Evolutionary conservation across 2,329 filamentous ascomycete species (phyloP), one percentile per base, ranked within the genome.

Genomic region (Penicillium sp.): DNA sequence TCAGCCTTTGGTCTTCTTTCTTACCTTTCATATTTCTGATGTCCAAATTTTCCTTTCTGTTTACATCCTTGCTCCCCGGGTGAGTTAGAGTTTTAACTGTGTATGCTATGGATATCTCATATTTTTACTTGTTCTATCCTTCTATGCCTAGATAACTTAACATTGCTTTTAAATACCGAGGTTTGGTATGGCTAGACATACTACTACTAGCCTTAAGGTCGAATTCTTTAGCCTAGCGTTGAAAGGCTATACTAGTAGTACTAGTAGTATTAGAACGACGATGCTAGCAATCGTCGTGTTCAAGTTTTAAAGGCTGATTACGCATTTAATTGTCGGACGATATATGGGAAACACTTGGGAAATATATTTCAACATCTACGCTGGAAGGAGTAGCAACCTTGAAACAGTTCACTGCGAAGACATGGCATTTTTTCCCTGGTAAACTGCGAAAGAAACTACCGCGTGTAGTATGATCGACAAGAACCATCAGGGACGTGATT

Each of bases 341-440:
- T n/a, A n/a, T n/a, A 46, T 37, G 43, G 32, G 5, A 27, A 10
- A 6, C 13, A 41, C 18, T 41, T 27, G 24, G 30, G 18, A 27
- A 17, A 40, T 27, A 24, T 26, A 40, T 40, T 40, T 24, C 21
- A 15, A 17, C 23, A 24, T 26, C 36, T 40, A 40, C 23, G 26
- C 26, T 40, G 21, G n/a, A 26, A 24, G 17, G n/a, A n/a, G n/a
- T n/a, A n/a, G n/a, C n/a, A n/a, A n/a, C n/a, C 26, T 27, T 27
- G n/a, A 8, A 20, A 29, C 17, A 8, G 12, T 46, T 26, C 24
- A 50, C 50, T 43, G 27, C 40, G 21, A 40, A 46, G 33, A 54
- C 23, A 51, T 54, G 52, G 47, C 46, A 56, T 60, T 61, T 60
- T 52, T 52, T 55, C 52, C 21, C 45, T 58, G 54, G 54, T 43